Evolutionary conservation across 805 yeast genomes (phyloP).

Genomic region (Saccharomycopsis capsularis): DNA sequence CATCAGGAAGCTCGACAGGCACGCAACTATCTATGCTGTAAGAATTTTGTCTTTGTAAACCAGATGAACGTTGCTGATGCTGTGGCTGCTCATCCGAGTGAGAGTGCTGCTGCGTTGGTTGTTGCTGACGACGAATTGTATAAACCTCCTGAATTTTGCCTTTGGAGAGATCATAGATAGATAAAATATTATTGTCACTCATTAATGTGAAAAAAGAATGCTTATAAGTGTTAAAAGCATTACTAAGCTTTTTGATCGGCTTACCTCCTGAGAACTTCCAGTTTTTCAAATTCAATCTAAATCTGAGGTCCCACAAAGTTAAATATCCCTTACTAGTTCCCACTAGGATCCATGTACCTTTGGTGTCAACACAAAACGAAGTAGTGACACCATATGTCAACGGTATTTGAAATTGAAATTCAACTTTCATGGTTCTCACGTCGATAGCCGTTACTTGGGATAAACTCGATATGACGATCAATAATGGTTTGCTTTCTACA

Average conservation of each 20-base stretch:
- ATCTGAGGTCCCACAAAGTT: constrained; percentile 77
- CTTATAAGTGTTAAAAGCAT: constrained; percentile 9
- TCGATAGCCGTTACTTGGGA: constrained; percentile 50
- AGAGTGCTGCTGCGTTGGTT: not conserved
- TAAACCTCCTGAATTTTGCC: constrained; percentile 18
- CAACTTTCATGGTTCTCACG: constrained; percentile 45
- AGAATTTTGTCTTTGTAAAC: no score
- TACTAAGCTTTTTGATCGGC: constrained; percentile 43
- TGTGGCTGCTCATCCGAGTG: not conserved
- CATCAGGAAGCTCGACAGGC: not conserved
- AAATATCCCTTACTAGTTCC: constrained; percentile 75
- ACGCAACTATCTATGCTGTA: not conserved
- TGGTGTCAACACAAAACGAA: constrained; percentile 48
- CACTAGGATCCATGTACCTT: constrained; percentile 54
- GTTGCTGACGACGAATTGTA: not conserved
- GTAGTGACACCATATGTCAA: constrained; percentile 60
- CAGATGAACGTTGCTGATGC: not conserved
- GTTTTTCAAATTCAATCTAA: constrained; percentile 49
- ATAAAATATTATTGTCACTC: constrained; percentile 16
- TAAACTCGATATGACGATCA: constrained; percentile 47
- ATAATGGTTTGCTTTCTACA: constrained; percentile 33
- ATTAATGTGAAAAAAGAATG: constrained; percentile 17
- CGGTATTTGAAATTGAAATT: constrained; percentile 43
- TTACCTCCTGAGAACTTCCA: constrained; percentile 50
- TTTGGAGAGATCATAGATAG: constrained; percentile 45